Base-by-base conservation (phyloP, 176 grass and related monocot species). In the Juncus effusus region DNA sequence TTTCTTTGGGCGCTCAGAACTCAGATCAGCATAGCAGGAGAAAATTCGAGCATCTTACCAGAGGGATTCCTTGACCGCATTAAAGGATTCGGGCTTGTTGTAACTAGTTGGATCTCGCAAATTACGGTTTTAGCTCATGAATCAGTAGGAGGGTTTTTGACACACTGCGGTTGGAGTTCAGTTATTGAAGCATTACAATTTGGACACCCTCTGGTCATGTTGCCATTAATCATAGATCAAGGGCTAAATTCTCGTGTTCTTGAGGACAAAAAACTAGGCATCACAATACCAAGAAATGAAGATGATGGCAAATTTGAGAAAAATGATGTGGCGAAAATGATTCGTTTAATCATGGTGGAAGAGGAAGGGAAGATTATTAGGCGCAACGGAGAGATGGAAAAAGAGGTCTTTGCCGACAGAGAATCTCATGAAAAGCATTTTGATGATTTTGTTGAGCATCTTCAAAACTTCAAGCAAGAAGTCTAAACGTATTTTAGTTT, bases 181-280 rank as follows among this genome's bases (percentile, higher is more conserved):
- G 16, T 66, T 10, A 52, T 80, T 42, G 78, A 80, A 38, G 37
- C 76, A 49, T 54, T 79, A 28, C 40, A 15, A 2, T 84, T 71
- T 38, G 77, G 85, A 1, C 77, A 42, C 59, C 56, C 40, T 74
- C 51, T 56, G 16, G n/a, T 81, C 2, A 81, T 84, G 77, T 71
- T 91, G 1, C 88, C 88, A 1, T 75, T 82, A 51, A 3, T 84
- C 0, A 2, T 59, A 0, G 80, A 91, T 63, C 60, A 78, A 16
- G 74, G 74, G 0, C 7, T 91, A 7, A 16, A 50, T 13, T 72
- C 84, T 3, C 77, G 56, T 5, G 38, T 72, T 0, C 63, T 84
- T 15, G 63, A 64, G 36, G 58, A 42, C 36, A 60, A 28, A 1
- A 70, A 62, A 3, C 42, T 75, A 0, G 69, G 74, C 0, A 38